Evolutionary conservation across 106 monocot genomes (phyloP), one percentile per base, ranked within the genome.

Genomic region (Gastrodia elata): DNA sequence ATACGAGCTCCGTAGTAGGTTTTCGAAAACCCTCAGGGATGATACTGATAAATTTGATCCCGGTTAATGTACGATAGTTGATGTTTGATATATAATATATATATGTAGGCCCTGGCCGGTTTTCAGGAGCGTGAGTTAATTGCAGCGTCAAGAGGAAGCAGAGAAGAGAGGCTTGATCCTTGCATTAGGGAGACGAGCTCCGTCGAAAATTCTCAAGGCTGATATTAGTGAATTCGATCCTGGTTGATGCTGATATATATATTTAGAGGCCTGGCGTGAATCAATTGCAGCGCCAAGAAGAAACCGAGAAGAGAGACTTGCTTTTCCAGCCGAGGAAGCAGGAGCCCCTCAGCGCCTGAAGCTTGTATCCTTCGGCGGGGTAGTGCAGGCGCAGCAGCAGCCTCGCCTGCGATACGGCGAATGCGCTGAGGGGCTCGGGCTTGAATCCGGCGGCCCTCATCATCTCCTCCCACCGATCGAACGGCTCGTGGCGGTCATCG

Each of bases 151-250:
- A 38, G 98, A 99, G 65, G 98, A 99, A 38, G 94, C 88, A 24
- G 98, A 99, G 88, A 99, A 93, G 71, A 99, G 87, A 14, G 88
- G 83, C 74, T 74, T 88, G 69, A n/a, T n/a, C n/a, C n/a, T n/a
- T n/a, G n/a, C n/a, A n/a, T n/a, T n/a, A n/a, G n/a, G n/a, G n/a
- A n/a, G n/a, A n/a, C n/a, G n/a, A n/a, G n/a, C n/a, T n/a, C n/a
- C n/a, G n/a, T n/a, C n/a, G n/a, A n/a, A n/a, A n/a, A n/a, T n/a
- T n/a, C n/a, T n/a, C n/a, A n/a, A n/a, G n/a, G n/a, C n/a, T n/a
- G n/a, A n/a, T n/a, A n/a, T n/a, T n/a, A n/a, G n/a, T n/a, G n/a
- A n/a, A n/a, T n/a, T n/a, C n/a, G n/a, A n/a, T n/a, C n/a, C n/a
- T n/a, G n/a, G n/a, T n/a, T n/a, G n/a, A n/a, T n/a, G n/a, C n/a